Evolutionary conservation across 1,139 yeast species (phyloP), one percentile per base, ranked within the genome.

Genomic region (Suhomyces yuchorum): DNA sequence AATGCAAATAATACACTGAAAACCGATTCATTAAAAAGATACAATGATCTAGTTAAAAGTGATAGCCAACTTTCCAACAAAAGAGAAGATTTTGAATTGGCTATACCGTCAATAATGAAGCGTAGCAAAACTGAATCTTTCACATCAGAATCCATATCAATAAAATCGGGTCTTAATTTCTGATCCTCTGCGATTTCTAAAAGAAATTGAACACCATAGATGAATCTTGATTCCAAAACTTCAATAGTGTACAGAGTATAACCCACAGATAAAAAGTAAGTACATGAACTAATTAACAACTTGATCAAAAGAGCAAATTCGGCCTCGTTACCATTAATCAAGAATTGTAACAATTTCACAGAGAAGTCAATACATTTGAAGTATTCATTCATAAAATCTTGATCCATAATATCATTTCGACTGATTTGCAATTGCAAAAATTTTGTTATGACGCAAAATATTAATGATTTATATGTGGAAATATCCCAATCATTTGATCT

Each of bases 391-490:
- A 69, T 48, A 3, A 54, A 43, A 18, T 44, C 18, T 6, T 57
- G 52, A 37, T 63, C 61, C 1, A 51, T 45, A 2, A 67, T 49
- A 1, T 67, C 36, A 0, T 62, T 67, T 2, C 57, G 54, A 3
- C 62, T 57, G 15, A 84, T 58, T 47, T 57, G 58, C 42, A 72
- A 56, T 11, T 54, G 48, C 32, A 73, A 58, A 46, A 82, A 81
- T 44, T 72, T 78, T 42, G 73, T 65, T n/a, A 84, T 56, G 2
- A 80, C 65, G 35, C 71, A 67, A 15, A 83, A 56, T 0, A 82
- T 58, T 33, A 86, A 69, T 5, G 82, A 77, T 54, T 84, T 83
- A 60, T 85, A 86, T 0, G 87, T 83, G 0, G 88, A 81, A 6
- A 82, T 71, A 48, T 79, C 81, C 82, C 84, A 78, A 12, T 67